Conservation (phyloP, 2,329 filamentous ascomycete genomes). For the Hypomyces perniciosus region DNA sequence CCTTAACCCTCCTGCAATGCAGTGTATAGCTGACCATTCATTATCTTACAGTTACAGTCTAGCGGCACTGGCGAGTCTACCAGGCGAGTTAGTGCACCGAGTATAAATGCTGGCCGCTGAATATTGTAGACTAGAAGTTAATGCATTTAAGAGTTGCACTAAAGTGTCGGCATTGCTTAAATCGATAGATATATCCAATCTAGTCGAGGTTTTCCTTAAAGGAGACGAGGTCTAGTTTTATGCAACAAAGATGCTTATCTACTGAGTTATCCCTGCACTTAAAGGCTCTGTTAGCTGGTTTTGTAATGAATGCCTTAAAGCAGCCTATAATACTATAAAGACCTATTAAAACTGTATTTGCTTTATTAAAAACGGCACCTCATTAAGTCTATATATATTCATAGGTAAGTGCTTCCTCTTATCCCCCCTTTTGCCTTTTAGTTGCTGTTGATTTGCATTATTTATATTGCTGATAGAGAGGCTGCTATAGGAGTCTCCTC, state of each 20-base stretch:
- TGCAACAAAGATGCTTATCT: slow-evolving; percentile 45
- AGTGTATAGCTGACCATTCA: not conserved
- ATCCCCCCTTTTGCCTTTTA: too few relatives aligned
- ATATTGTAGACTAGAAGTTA: slow-evolving; percentile 31
- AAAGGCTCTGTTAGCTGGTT: slow-evolving; percentile 39
- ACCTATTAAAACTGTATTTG: slow-evolving; percentile 41
- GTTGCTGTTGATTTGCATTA: not conserved
- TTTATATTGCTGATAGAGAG: not conserved
- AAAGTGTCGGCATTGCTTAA: slow-evolving; percentile 32
- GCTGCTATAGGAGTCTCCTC: slow-evolving; percentile 41
- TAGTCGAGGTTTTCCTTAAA: slow-evolving; percentile 39
- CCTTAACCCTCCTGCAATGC: too few relatives aligned
- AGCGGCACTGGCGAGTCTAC: slow-evolving; percentile 35
- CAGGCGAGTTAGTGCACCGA: slow-evolving; percentile 33
- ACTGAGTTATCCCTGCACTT: slow-evolving; percentile 45
- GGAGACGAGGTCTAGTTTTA: slow-evolving; percentile 44
- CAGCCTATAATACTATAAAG: slow-evolving; percentile 43
- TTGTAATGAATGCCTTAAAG: slow-evolving; percentile 42
- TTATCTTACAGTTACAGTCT: slow-evolving; percentile 42
- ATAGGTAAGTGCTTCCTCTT: slow-evolving; percentile 36
- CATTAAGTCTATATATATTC: slow-evolving; percentile 43
- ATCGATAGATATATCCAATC: slow-evolving; percentile 32
- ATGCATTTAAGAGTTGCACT: slow-evolving; percentile 29
- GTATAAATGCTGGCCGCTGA: slow-evolving; percentile 34
- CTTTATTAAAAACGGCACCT: slow-evolving; percentile 33